A percentile compares a stretch with the other conserved stretches of the same genome.
These are phyloP conservation scores for Paecilomyces sp. DNA, from an alignment of 2,329 filamentous ascomycete species.

Conservation along the genomic window DNA sequence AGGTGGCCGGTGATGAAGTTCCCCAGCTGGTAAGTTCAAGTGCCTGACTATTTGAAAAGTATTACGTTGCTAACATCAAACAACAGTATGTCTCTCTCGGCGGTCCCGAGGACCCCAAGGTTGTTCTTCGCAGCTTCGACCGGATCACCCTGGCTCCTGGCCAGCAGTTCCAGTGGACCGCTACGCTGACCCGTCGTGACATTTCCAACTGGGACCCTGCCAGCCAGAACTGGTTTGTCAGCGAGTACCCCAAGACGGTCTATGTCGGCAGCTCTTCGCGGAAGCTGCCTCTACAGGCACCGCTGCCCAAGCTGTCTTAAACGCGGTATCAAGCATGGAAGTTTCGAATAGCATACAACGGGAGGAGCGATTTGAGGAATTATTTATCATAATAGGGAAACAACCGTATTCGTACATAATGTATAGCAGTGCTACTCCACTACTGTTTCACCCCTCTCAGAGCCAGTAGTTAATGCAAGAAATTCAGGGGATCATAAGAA, in stretches of 20 bases:
- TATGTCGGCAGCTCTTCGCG: constrained; percentile 55
- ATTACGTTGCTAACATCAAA: constrained; percentile 2
- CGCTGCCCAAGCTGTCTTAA: constrained; percentile 17
- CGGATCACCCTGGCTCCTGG: constrained; percentile 65
- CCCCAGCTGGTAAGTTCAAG: constrained; percentile 39
- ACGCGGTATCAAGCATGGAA: not conserved
- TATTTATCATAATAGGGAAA: not conserved
- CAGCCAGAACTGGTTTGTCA: constrained; percentile 76
- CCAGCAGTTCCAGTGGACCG: constrained; percentile 58
- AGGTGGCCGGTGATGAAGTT: constrained; percentile 44
- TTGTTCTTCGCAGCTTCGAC: constrained; percentile 72
- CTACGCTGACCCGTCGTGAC: constrained; percentile 69
- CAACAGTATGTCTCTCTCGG: constrained; percentile 71
- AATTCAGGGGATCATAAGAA: not conserved
- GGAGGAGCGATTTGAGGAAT: not conserved
- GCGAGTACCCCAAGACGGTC: constrained; percentile 50
- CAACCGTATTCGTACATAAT: not conserved
- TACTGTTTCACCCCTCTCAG: not conserved
- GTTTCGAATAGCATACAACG: not conserved
- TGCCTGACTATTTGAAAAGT: not conserved
- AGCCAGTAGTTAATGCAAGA: not conserved
- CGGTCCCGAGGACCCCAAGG: constrained; percentile 61
- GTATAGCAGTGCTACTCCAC: not conserved
- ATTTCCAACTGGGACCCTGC: constrained; percentile 77
- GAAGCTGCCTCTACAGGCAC: constrained; percentile 44